Conservation (phyloP, 306 rosid genomes). For the Abrus precatorius region DNA sequence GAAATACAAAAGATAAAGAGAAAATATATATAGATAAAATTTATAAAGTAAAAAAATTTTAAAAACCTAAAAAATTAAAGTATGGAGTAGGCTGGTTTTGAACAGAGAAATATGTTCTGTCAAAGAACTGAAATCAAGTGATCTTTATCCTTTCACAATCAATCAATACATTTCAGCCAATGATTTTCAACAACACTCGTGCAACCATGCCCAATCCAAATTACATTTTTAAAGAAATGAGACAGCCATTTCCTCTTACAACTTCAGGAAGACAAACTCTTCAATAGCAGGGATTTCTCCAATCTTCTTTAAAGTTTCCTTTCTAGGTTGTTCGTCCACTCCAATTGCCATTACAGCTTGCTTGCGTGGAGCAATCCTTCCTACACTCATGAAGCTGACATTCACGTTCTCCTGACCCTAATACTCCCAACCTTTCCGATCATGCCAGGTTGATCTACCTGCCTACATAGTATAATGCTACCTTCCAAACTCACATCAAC, state of each 20-base stretch:
- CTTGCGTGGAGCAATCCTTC: conserved; percentile 97
- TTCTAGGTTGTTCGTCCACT: conserved; percentile 86
- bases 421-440: conserved; percentile 90
- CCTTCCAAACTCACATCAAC: conserved; percentile 98
- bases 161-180: not conserved
- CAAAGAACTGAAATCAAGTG: conserved; percentile 43
- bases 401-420: conserved; percentile 93
- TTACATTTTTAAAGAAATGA: not conserved
- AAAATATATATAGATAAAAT: too few species aligned
- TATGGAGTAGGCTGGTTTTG: conserved; percentile 32
- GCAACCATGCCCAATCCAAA: conserved; percentile 46
- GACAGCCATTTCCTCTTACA: conserved; percentile 55
- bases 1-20: too few species aligned
- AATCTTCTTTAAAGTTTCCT: conserved; percentile 80
- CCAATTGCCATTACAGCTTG: conserved; percentile 99
- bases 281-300: conserved; percentile 88
- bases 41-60: too few species aligned
- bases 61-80: too few species aligned
- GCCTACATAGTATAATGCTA: conserved; percentile 89
- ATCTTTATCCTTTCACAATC: conserved; percentile 12
- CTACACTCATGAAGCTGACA: conserved; percentile 98
- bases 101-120: not conserved
- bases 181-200: conserved; percentile 26
- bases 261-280: conserved; percentile 92
- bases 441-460: conserved; percentile 99